Evolutionary conservation across 2,329 filamentous ascomycete genomes (phyloP), one percentile per base, ranked within the genome.

Genomic region (Fusarium tjaetaba): DNA sequence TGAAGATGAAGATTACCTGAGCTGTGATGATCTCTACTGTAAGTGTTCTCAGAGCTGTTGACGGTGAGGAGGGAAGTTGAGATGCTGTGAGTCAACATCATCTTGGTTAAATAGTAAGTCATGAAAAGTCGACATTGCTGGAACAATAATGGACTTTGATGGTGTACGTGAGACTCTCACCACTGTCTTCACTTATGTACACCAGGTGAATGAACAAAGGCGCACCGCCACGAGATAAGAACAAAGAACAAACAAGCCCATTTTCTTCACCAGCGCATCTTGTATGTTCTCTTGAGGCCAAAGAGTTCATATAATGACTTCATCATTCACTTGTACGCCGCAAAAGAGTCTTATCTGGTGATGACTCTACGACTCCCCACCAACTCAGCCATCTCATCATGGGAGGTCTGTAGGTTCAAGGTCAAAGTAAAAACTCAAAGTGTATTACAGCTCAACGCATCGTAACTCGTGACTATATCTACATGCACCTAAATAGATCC

Each of bases 121-220:
- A 14, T 24, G 7, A 22, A 5, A 26, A 30, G 26, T 26, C 20
- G 36, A 20, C 7, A 22, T 32, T 22, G 13, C 11, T 39, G 10
- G 42, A 58, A 46, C 51, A 45, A 28, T 28, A 26, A 28, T 22
- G 24, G 24, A 39, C 36, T 28, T n/a, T 13, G 4, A 30, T 13
- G 5, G 24, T 55, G 52, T 55, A 60, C 52, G 38, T 39, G 26
- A 41, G 30, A 4, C 11, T 34, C 32, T 60, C 52, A 20, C 48
- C 32, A 43, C 26, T 58, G 26, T 46, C 38, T 28, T 10, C 32
- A 51, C 22, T 16, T 16, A 20, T 59, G 46, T 36, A 32, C 32
- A 30, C 30, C 57, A 45, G 16, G 32, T 52, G 18, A 34, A 28
- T 30, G 30, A 42, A 70, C 65, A 70, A 70, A 70, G 65, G 20